Percentiles rank a stretch among this genome's conserved stretches.
These are phyloP conservation scores for Sugiyamaella xylanicola DNA, from an alignment of 1,139 yeast genomes.

Conservation along the genomic window DNA sequence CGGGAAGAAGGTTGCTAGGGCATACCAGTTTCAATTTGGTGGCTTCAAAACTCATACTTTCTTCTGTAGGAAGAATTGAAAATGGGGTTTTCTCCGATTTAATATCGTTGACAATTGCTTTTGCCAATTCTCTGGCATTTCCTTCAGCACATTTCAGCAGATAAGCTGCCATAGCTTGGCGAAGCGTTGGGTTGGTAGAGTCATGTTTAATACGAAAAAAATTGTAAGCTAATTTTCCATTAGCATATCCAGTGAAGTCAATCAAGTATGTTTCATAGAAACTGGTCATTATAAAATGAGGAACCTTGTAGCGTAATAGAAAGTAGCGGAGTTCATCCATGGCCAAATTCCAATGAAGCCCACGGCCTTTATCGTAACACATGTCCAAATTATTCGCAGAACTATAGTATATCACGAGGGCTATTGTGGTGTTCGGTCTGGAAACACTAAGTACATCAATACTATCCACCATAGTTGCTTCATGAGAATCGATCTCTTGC, in stretches of 20 bases:
- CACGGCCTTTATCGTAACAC: background rate
- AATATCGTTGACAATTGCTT: background rate
- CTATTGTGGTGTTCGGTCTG: no score
- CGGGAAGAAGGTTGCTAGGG: background rate
- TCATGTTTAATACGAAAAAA: background rate
- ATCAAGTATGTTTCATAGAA: background rate
- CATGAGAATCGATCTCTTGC: no score
- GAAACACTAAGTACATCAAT: no score
- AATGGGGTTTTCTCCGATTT: background rate
- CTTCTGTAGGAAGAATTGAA: background rate
- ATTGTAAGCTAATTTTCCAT: no score
- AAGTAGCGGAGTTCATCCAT: background rate
- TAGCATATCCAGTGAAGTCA: background rate
- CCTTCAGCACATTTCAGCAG: background rate
- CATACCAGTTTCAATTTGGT: no score
- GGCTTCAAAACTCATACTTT: no score
- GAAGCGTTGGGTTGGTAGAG: background rate
- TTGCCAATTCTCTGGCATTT: background rate
- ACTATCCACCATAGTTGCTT: no score
- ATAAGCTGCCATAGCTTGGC: background rate
- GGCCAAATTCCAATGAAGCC: background rate
- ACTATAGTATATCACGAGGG: no score
- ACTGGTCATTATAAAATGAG: background rate
- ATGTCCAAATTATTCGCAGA: background rate
- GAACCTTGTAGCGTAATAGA: background rate